Evolutionary conservation across 495 filamentous ascomycete species (phyloP).

Genomic region (Neurospora sp.): DNA sequence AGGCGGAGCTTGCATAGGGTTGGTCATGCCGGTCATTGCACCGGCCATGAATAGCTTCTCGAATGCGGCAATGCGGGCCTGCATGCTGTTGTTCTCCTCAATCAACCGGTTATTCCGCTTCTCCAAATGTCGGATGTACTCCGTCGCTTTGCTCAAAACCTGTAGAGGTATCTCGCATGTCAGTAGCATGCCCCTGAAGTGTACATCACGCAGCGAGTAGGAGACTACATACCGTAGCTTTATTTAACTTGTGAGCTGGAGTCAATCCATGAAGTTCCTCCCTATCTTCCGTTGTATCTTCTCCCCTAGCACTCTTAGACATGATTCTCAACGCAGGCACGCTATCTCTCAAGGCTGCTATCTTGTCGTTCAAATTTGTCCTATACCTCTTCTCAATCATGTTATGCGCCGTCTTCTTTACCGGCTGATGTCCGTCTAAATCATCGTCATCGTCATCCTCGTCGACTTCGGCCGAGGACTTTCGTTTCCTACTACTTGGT

Average conservation of each 20-base stretch:
- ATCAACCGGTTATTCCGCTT: slow-evolving; percentile 72
- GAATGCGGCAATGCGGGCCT: slow-evolving; percentile 56
- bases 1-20: slow-evolving; percentile 36
- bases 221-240: slow-evolving; percentile 58
- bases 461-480: slow-evolving; percentile 46
- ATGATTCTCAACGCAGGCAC: slow-evolving; percentile 77
- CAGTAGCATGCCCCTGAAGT: background rate
- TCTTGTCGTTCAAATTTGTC: slow-evolving; percentile 94
- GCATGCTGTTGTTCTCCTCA: slow-evolving; percentile 69
- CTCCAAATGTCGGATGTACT: slow-evolving; percentile 91
- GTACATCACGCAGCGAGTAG: background rate
- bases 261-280: slow-evolving; percentile 72
- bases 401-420: slow-evolving; percentile 94
- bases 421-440: slow-evolving; percentile 55
- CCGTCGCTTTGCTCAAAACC: slow-evolving; percentile 84
- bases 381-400: slow-evolving; percentile 97
- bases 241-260: slow-evolving; percentile 85
- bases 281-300: slow-evolving; percentile 57
- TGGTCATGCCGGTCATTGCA: slow-evolving; percentile 37
- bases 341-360: slow-evolving; percentile 78
- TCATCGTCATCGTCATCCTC: slow-evolving; percentile 39
- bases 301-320: slow-evolving; percentile 55
- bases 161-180: slow-evolving; percentile 9
- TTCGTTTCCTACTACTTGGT: slow-evolving; percentile 47
- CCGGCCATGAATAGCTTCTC: slow-evolving; percentile 57